A percentile compares a stretch with the other conserved stretches of the same genome.
These are phyloP conservation scores for Podospora pseudoanserina DNA, from an alignment of 495 filamentous ascomycete genomes.

Conservation along the genomic window DNA sequence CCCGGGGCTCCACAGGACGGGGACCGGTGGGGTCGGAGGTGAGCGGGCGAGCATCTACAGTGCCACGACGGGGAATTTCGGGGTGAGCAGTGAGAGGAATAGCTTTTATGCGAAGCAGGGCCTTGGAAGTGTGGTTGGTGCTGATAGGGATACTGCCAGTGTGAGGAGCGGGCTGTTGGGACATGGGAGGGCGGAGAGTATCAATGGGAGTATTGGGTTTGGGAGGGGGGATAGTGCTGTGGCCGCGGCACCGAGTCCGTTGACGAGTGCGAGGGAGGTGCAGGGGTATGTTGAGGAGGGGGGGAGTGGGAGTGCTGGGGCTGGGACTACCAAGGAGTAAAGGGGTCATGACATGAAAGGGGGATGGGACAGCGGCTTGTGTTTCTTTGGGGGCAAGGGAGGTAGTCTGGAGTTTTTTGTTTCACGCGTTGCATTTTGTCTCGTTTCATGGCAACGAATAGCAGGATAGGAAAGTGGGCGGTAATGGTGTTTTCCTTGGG, in stretches of 20 bases:
- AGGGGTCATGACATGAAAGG: not conserved
- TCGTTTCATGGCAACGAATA: not conserved
- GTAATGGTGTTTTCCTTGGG: not conserved
- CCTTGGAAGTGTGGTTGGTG: conserved; percentile 61
- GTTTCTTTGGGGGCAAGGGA: not conserved
- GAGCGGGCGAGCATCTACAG: conserved; percentile 88
- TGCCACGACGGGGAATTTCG: conserved; percentile 56
- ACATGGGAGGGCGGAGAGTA: conserved; percentile 77
- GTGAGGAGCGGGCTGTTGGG: conserved; percentile 72
- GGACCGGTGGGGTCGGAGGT: conserved; percentile 64
- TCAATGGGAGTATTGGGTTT: conserved; percentile 66
- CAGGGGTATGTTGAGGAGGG: conserved; percentile 18
- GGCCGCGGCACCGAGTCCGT: conserved; percentile 50
- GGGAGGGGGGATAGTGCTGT: conserved; percentile 2
- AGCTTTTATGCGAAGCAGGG: conserved; percentile 75
- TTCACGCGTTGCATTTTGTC: not conserved
- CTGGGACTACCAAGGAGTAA: conserved; percentile 41
- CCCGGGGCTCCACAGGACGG: conserved; percentile 45
- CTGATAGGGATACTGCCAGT: conserved; percentile 63
- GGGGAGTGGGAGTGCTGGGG: conserved; percentile 1
- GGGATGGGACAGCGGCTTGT: not conserved
- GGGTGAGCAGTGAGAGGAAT: conserved; percentile 65
- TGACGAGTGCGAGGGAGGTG: conserved; percentile 52
- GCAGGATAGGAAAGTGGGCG: not conserved
- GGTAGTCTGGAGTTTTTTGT: not conserved